Conservation (phyloP, 2,329 filamentous ascomycete genomes). For the Fonsecaea erecta region DNA sequence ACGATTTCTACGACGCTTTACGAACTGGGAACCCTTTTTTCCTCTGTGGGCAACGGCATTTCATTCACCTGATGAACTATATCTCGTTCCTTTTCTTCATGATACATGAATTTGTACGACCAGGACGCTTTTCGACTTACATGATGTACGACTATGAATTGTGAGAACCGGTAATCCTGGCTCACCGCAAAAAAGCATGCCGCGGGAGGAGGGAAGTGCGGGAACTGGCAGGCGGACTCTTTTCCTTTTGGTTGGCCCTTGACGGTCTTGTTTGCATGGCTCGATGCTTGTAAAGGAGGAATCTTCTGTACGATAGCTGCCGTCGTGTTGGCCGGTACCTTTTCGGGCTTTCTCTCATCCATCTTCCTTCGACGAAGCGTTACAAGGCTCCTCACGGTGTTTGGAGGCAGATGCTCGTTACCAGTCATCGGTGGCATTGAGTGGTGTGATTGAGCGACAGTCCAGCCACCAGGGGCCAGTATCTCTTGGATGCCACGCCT, state of each 20-base stretch:
- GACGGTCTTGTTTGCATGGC: constrained; percentile 1
- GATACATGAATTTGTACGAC: constrained; percentile 35
- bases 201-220: constrained; percentile 2
- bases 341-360: constrained; percentile 8
- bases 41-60: constrained; percentile 25
- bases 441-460: background rate
- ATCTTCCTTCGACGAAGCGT: constrained; percentile 3
- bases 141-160: constrained; percentile 34
- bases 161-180: constrained; percentile 14
- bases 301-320: constrained; percentile 12
- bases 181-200: constrained; percentile 26
- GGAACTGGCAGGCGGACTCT: constrained; percentile 8
- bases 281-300: constrained; percentile 2
- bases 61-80: constrained; percentile 26
- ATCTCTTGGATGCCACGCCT: background rate
- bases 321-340: constrained; percentile 7
- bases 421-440: background rate
- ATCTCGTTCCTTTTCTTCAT: constrained; percentile 22
- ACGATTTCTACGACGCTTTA: constrained; percentile 25
- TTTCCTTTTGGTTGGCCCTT: constrained; percentile 7
- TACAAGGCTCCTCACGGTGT: background rate
- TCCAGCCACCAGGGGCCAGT: background rate
- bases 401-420: constrained; percentile 1
- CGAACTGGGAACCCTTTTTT: constrained; percentile 14
- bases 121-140: constrained; percentile 23